These are phyloP conservation scores for Leptographium galeiforme DNA, from an alignment of 2,329 filamentous ascomycete genomes.

Conservation along the genomic window DNA sequence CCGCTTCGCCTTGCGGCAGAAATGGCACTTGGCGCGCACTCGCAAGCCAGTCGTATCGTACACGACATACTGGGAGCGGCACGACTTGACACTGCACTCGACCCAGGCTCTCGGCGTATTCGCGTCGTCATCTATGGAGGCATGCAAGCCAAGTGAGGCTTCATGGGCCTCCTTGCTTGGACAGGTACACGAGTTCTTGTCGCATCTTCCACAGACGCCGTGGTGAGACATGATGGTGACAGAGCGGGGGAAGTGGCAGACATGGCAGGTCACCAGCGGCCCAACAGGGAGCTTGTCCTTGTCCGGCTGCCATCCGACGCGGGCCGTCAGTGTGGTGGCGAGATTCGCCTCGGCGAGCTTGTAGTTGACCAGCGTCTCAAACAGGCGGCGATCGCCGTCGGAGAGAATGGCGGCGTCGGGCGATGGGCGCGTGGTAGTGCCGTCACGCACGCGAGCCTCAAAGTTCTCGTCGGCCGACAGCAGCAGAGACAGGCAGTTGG, in stretches of 20 bases:
- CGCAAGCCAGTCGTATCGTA: slow-evolving; percentile 28
- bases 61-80: slow-evolving; percentile 36
- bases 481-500: slow-evolving; percentile 29
- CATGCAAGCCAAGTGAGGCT: slow-evolving; percentile 12
- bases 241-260: slow-evolving; percentile 31
- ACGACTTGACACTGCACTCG: slow-evolving; percentile 28
- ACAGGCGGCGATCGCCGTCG: slow-evolving; percentile 24
- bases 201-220: slow-evolving; percentile 28
- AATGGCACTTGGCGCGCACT: slow-evolving; percentile 34
- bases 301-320: slow-evolving; percentile 30
- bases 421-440: slow-evolving; percentile 6
- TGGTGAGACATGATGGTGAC: slow-evolving; percentile 32
- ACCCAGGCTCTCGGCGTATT: slow-evolving; percentile 27
- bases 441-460: neutral
- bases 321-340: slow-evolving; percentile 26
- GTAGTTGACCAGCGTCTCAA: slow-evolving; percentile 30
- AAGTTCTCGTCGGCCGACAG: slow-evolving; percentile 29
- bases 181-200: slow-evolving; percentile 9
- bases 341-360: slow-evolving; percentile 32
- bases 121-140: slow-evolving; percentile 18
- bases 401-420: slow-evolving; percentile 18
- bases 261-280: slow-evolving; percentile 24
- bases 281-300: slow-evolving; percentile 30
- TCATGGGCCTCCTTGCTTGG: no score
- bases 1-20: slow-evolving; percentile 6